These are phyloP conservation scores for Curvularia sp. DNA, from an alignment of 2,329 filamentous ascomycete species.

Conservation along the genomic window DNA sequence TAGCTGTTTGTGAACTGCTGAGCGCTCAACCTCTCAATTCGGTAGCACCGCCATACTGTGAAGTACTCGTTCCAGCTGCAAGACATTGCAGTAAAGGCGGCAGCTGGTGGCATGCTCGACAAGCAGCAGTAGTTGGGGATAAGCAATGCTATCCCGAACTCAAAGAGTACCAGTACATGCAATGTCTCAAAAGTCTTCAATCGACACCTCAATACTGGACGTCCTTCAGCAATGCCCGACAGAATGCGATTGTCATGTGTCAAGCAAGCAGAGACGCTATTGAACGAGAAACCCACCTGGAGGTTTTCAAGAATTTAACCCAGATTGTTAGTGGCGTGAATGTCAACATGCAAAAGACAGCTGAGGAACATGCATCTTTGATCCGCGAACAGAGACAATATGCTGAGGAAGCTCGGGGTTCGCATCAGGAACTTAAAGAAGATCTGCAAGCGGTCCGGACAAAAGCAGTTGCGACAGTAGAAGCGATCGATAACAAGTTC, in stretches of 20 bases:
- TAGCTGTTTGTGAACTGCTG: constrained; percentile 69
- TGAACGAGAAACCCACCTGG: constrained; percentile 59
- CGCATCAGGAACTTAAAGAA: constrained; percentile 29
- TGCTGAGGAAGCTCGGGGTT: constrained; percentile 28
- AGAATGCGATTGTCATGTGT: constrained; percentile 69
- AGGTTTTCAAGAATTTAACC: constrained; percentile 45
- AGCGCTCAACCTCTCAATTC: constrained; percentile 55
- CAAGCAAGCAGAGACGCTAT: constrained; percentile 65
- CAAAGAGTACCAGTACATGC: constrained; percentile 51
- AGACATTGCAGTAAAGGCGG: constrained; percentile 39
- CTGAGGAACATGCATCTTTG: constrained; percentile 35
- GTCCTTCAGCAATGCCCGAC: constrained; percentile 68
- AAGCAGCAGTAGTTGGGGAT: constrained; percentile 14
- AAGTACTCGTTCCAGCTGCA: constrained; percentile 55
- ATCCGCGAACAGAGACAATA: constrained; percentile 36
- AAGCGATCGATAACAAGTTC: constrained; percentile 29
- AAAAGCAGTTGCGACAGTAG: constrained; percentile 29
- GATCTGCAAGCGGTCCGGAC: constrained; percentile 31
- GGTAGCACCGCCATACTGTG: constrained; percentile 60
- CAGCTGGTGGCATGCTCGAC: constrained; percentile 32
- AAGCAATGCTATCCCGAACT: constrained; percentile 47
- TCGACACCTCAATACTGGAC: constrained; percentile 67
- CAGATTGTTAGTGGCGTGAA: constrained; percentile 36
- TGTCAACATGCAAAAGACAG: constrained; percentile 30
- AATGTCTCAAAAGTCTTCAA: constrained; percentile 63